A percentile compares a stretch with the other conserved stretches of the same genome.
Conservation (phyloP, 176 grass and related monocot species). For the Paspalum notatum region DNA sequence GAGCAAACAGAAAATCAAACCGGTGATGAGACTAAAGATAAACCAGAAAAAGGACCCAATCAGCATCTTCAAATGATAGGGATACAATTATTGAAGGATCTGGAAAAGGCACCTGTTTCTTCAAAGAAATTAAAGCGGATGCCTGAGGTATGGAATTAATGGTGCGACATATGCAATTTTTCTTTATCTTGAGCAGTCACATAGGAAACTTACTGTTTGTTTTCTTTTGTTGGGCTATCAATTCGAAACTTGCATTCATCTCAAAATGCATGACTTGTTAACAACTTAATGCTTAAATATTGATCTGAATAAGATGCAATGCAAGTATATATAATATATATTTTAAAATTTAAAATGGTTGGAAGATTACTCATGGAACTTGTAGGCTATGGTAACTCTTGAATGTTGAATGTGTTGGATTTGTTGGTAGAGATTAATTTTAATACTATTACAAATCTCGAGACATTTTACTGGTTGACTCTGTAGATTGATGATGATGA, state of each 20-base stretch:
- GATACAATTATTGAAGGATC: conserved; percentile 83
- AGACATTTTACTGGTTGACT: conserved; percentile 33
- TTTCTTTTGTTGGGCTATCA: conserved; percentile 20
- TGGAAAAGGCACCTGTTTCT: conserved; percentile 62
- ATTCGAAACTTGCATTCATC: conserved; percentile 14
- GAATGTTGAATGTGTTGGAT: conserved; percentile 2
- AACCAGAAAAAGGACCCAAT: conserved; percentile 60
- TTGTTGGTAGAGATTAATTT: background rate
- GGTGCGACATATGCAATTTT: background rate
- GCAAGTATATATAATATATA: background rate
- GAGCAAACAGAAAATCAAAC: conserved; percentile 66
- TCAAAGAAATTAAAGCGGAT: conserved; percentile 67
- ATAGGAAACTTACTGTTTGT: background rate
- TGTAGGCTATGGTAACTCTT: conserved; percentile 7
- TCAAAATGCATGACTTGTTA: conserved; percentile 23
- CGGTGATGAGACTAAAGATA: conserved; percentile 67
- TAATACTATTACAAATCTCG: conserved; percentile 3
- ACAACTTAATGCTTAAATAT: background rate
- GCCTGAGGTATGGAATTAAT: conserved; percentile 53
- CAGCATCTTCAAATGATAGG: conserved; percentile 90
- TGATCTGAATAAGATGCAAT: background rate
- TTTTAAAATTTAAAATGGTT: background rate
- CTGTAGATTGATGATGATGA: conserved; percentile 82
- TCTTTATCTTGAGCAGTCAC: conserved; percentile 7
- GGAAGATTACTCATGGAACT: background rate